phyloP scores from a whole-genome alignment of 495 filamentous ascomycete species.

The Podospora australis region DNA sequence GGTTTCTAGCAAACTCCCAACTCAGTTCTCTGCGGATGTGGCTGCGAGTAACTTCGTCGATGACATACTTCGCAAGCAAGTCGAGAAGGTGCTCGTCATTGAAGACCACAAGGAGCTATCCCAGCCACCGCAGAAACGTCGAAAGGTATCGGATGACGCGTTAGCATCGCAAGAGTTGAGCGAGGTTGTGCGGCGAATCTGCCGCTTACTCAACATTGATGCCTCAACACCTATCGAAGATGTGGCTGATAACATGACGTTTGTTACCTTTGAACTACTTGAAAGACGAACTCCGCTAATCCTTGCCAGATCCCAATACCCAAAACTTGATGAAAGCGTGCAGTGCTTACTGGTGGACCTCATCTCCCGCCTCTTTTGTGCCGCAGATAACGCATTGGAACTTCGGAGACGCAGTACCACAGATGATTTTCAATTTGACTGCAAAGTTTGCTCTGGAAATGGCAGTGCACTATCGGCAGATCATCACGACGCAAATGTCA shows the following conservation, averaged over 20 bases:
- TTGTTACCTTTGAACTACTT: constrained; percentile 13
- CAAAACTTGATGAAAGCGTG: constrained; percentile 19
- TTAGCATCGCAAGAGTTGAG: constrained; percentile 7
- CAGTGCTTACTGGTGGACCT: constrained; percentile 30
- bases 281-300: too few relatives aligned
- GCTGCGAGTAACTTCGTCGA: constrained; percentile 25
- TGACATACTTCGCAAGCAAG: constrained; percentile 17
- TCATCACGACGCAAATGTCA: background rate
- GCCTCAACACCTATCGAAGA: constrained; percentile 6
- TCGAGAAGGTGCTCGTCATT: constrained; percentile 18
- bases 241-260: constrained; percentile 22
- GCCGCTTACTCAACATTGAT: constrained; percentile 18
- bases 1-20: constrained; percentile 11
- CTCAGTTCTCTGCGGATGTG: constrained; percentile 5
- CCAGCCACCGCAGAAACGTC: constrained; percentile 27
- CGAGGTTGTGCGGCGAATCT: constrained; percentile 12
- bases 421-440: constrained; percentile 8
- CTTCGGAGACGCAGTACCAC: background rate
- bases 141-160: constrained; percentile 19
- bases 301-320: too few relatives aligned
- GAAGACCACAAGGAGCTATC: constrained; percentile 3
- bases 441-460: constrained; percentile 15
- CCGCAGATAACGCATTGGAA: constrained; percentile 27
- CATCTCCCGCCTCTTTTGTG: constrained; percentile 31
- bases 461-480: background rate